Evolutionary conservation across 2,329 filamentous ascomycete species (phyloP), one percentile per base, ranked within the genome.

Genomic region (Dactylonectria macrodidyma): DNA sequence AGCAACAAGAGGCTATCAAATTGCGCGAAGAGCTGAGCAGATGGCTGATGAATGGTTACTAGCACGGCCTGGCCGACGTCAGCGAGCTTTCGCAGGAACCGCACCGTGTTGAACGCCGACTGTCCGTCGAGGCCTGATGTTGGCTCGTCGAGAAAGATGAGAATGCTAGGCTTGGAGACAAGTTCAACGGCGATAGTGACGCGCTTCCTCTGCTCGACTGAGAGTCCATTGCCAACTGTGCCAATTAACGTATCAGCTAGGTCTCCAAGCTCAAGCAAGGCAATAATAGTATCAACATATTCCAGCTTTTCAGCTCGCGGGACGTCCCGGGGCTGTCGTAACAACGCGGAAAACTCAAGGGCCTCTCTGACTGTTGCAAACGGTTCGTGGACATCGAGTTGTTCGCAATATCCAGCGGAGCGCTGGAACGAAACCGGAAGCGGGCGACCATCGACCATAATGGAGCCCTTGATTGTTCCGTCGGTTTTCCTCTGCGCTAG

Each of bases 211-310:
- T 87, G 85, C 65, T 87, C 85, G 3, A 86, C 82, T 41, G 84
- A 87, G 8, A 91, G 68, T 1, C 85, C 84, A 6, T 80, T 79
- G 54, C 92, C 92, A 2, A 83, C 76, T 14, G 75, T 67, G 1
- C 85, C 85, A 30, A 88, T 85, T 0, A 87, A 75, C 0, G 85
- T 85, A 61, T 87, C 80, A 3, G 80, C 82, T 3, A 87, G 75
- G 12, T 85, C 82, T 38, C 83, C 78, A 4, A 88, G 79, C 65
- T 87, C 85, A 1, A 88, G 75, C 0, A 87, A 79, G 73, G 93
- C 92, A 74, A 95, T 93, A 44, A 95, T 92, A 65, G 93, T 92
- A 57, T 94, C 88, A 8, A 95, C 93, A 71, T 95, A 95, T 3
- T 86, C 87, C 1, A 94, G 81, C 80, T 95, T 95, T 74, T 95